A percentile compares a stretch with the other conserved stretches of the same genome.
phyloP scores from a whole-genome alignment of 108 stramenopile species.

The Pinguiococcus pyrenoidosus region DNA sequence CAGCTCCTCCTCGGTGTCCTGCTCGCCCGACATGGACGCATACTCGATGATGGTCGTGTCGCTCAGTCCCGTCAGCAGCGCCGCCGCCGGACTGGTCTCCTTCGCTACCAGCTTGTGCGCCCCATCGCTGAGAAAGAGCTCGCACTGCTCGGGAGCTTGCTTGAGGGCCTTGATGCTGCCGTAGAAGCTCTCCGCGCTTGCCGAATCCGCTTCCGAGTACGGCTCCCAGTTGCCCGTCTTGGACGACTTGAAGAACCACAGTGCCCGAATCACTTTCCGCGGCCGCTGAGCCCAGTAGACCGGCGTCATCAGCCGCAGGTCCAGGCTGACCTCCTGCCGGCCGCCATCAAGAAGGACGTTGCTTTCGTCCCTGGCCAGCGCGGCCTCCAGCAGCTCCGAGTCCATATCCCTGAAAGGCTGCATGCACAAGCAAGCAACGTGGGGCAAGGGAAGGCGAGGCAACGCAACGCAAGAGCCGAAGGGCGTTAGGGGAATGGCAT shows the following conservation, averaged over 20 bases:
- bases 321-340: not conserved
- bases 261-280: not conserved
- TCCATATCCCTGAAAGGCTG: too few species aligned
- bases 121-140: not conserved
- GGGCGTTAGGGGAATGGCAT: too few species aligned
- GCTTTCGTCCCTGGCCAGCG: too few species aligned
- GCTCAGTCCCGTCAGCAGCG: not conserved
- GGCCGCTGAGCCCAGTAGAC: not conserved
- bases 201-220: not conserved
- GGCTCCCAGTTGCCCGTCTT: not conserved
- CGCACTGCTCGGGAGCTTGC: not conserved
- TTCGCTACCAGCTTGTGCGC: not conserved
- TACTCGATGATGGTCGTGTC: too few species aligned
- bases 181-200: not conserved
- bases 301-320: not conserved
- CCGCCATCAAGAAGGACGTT: slow-evolving; percentile 3
- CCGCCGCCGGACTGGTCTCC: not conserved
- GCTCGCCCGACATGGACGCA: too few species aligned
- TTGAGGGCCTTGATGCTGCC: not conserved
- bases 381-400: too few species aligned
- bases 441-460: too few species aligned
- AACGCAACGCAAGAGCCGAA: too few species aligned
- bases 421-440: too few species aligned
- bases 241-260: not conserved
- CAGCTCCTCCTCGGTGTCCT: too few species aligned